phyloP scores from a whole-genome alignment of 2,329 filamentous ascomycete genomes.

The Colletotrichum costaricense region DNA sequence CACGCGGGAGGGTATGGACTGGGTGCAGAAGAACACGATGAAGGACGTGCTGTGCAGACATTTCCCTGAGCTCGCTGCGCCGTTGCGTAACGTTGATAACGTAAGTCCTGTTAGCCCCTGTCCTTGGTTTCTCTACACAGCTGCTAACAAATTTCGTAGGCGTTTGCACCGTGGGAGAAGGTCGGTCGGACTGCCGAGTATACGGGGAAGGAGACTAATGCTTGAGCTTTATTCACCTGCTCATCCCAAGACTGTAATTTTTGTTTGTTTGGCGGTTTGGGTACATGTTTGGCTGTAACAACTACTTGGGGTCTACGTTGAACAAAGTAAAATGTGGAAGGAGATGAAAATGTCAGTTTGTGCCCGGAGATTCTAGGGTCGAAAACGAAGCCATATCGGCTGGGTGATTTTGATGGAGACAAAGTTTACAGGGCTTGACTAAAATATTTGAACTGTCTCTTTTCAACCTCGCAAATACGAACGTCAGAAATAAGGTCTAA shows the following conservation, averaged over 20 bases:
- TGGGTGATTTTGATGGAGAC: too few relatives aligned
- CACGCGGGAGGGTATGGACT: constrained; percentile 52
- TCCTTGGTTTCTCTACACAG: background rate
- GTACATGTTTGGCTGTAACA: background rate
- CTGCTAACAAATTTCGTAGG: background rate
- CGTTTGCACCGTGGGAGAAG: background rate
- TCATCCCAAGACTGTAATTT: background rate
- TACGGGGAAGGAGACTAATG: background rate
- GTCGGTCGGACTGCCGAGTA: background rate
- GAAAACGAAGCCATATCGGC: too few relatives aligned
- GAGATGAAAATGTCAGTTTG: background rate
- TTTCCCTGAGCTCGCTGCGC: constrained; percentile 50
- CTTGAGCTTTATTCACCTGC: background rate
- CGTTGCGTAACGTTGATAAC: background rate
- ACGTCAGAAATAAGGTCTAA: too few relatives aligned
- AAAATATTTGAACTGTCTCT: too few relatives aligned
- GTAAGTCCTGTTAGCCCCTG: background rate
- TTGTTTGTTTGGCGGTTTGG: background rate
- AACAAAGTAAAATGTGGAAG: background rate
- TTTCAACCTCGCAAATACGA: too few relatives aligned
- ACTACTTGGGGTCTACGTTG: background rate
- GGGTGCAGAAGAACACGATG: constrained; percentile 56
- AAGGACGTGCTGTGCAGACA: constrained; percentile 55
- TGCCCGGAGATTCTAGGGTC: background rate
- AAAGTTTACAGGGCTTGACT: too few relatives aligned